Evolutionary conservation across 805 yeast genomes (phyloP).

Genomic region (Lachancea quebecensis): DNA sequence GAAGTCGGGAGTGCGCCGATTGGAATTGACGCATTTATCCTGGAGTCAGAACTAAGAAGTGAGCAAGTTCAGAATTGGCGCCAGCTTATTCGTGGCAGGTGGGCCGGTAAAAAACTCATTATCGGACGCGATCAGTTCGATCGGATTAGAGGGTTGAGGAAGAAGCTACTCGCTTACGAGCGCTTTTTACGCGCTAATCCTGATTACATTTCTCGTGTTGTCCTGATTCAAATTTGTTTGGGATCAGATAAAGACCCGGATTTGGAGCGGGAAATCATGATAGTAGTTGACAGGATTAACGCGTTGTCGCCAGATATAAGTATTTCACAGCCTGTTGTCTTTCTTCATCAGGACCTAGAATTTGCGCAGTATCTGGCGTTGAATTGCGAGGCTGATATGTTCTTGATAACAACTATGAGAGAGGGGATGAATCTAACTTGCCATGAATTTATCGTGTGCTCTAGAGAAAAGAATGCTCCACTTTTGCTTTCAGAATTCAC

Average conservation of each 20-base stretch:
- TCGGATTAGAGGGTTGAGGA: slow-evolving; percentile 78
- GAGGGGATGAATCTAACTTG: slow-evolving; percentile 97
- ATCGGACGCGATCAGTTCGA: slow-evolving; percentile 88
- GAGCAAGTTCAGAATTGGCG: slow-evolving; percentile 60
- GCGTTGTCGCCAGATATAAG: slow-evolving; percentile 68
- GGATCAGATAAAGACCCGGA: slow-evolving; percentile 52
- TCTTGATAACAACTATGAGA: slow-evolving; percentile 83
- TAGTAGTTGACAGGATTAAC: slow-evolving; percentile 80
- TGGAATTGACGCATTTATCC: slow-evolving; percentile 66
- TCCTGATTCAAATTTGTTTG: slow-evolving; percentile 75
- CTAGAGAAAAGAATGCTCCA: slow-evolving; percentile 67
- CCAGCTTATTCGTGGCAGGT: slow-evolving; percentile 62
- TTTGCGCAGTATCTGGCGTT: slow-evolving; percentile 87
- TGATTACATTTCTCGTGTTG: slow-evolving; percentile 56
- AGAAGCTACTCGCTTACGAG: slow-evolving; percentile 83
- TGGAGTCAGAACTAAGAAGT: slow-evolving; percentile 41
- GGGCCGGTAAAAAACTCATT: slow-evolving; percentile 63
- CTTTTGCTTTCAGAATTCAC: slow-evolving; percentile 86
- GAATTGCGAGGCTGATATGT: slow-evolving; percentile 76
- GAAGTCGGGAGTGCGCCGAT: slow-evolving; percentile 58
- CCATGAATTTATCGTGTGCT: slow-evolving; percentile 83
- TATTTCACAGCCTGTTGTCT: slow-evolving; percentile 72
- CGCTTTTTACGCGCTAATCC: slow-evolving; percentile 68
- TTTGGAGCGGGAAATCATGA: slow-evolving; percentile 65
- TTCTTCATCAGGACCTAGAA: slow-evolving; percentile 81